Evolutionary conservation across 352 stramenopile species (phyloP).

Genomic region (Aphanomyces invadans): DNA sequence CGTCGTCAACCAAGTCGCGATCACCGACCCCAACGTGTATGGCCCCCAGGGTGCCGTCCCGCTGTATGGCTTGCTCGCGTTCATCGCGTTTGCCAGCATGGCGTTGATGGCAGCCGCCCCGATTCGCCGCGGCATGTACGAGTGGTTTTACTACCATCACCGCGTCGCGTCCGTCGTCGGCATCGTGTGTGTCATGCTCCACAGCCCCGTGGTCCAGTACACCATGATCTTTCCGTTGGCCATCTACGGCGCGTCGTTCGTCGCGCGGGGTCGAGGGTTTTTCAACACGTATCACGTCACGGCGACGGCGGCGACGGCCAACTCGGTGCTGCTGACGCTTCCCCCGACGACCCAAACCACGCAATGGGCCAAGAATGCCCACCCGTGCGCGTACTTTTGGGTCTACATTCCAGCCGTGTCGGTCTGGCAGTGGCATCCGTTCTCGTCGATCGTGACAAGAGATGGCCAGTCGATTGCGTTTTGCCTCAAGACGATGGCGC

Average conservation of each 20-base stretch:
- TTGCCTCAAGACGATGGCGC: conserved; percentile 51
- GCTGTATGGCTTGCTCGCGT: conserved; percentile 54
- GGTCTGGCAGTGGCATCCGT: conserved; percentile 64
- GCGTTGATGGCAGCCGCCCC: conserved; percentile 44
- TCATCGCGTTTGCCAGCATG: conserved; percentile 51
- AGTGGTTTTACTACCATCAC: conserved; percentile 73
- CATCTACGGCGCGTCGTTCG: conserved; percentile 48
- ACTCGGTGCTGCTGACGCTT: conserved; percentile 52
- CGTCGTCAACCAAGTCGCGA: conserved; percentile 35
- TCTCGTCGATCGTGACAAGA: conserved; percentile 65
- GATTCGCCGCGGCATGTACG: conserved; percentile 58
- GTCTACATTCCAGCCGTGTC: conserved; percentile 63
- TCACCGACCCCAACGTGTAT: conserved; percentile 32
- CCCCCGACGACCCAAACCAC: conserved; percentile 44
- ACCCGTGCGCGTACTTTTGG: conserved; percentile 67
- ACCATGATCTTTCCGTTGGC: conserved; percentile 52
- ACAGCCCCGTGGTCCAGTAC: conserved; percentile 44
- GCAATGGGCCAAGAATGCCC: conserved; percentile 47
- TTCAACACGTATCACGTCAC: conserved; percentile 40
- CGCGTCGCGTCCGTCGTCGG: conserved; percentile 61
- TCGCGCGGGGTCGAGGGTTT: conserved; percentile 42
- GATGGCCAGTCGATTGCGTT: conserved; percentile 75
- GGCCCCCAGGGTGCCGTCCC: conserved; percentile 38
- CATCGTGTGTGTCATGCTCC: conserved; percentile 70
- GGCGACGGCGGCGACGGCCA: conserved; percentile 32